Evolutionary conservation across 176 grass and related monocot genomes (phyloP), one percentile per base, ranked within the genome.

Genomic region (Rhynchospora pubera): DNA sequence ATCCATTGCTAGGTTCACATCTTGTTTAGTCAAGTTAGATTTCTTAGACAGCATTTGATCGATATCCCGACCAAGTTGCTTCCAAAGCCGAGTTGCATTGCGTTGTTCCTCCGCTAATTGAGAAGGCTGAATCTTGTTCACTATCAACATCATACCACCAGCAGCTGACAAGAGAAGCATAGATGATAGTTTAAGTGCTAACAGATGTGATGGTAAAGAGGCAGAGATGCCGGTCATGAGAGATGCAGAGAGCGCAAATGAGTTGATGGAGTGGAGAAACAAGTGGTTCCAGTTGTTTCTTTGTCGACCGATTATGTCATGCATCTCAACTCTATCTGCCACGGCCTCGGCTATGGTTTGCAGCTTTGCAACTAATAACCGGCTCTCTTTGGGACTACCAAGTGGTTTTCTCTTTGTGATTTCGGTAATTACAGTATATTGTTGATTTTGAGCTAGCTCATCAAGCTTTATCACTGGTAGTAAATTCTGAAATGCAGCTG

Each of bases 271-370:
- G 62, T 79, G 59, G 21, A 83, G 73, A 77, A 87, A 84, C 24
- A 83, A 51, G 73, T 88, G 86, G 74, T 88, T 88, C 86, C 82
- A 88, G 51, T 84, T 80, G 75, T 88, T 80, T 9, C 82, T 30
- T 78, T 84, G 82, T 14, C 21, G 21, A 30, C 86, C 73, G 22
- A 87, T 84, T 82, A 87, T 84, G 18, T 57, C 51, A 51, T 87
- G 86, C 86, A 87, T 84, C 81, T 84, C 81, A 6, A 59, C 81
- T 3, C 86, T 28, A 43, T 87, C 86, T 0, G 86, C 81, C 13
- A 83, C 74, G 0, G 86, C 59, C 5, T 51, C 81, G 1, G 63
- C 71, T 9, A 87, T 53, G 2, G 73, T 67, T 56, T 23, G 77
- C 24, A 87, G 50, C 81, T 84, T 87, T 7, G 72, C 15, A 2